phyloP scores from a whole-genome alignment of 2,329 filamentous ascomycete genomes.

The Calycina herbarum region DNA sequence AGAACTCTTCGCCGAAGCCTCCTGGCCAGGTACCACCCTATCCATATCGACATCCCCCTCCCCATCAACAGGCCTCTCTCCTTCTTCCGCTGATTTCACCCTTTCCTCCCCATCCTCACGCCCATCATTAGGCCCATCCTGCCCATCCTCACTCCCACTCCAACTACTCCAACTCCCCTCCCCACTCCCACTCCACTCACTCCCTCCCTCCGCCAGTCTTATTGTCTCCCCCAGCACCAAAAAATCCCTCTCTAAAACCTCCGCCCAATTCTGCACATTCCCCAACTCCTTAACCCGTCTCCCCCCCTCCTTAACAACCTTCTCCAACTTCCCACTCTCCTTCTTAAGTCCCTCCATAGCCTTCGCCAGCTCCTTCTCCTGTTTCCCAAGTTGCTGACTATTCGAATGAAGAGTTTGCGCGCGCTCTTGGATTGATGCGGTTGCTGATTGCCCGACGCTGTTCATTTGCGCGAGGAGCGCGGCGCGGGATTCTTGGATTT shows the following conservation, averaged over 20 bases:
- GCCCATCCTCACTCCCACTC: constrained; percentile 18
- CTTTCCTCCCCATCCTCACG: constrained; percentile 12
- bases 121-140: background rate
- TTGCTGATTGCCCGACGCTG: constrained; percentile 65
- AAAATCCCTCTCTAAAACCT: constrained; percentile 72
- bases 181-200: constrained; percentile 30
- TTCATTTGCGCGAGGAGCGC: constrained; percentile 56
- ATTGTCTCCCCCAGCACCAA: constrained; percentile 65
- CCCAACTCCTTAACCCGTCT: constrained; percentile 74
- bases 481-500: constrained; percentile 55
- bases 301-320: constrained; percentile 62
- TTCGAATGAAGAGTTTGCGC: constrained; percentile 71
- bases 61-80: constrained; percentile 15
- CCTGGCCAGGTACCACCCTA: constrained; percentile 16
- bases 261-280: constrained; percentile 84
- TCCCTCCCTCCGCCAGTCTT: constrained; percentile 48
- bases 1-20: background rate
- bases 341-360: constrained; percentile 60
- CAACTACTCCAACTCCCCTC: constrained; percentile 30
- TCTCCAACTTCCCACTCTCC: constrained; percentile 65
- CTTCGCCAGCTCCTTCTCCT: constrained; percentile 64
- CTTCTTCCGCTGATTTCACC: constrained; percentile 8
- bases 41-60: constrained; percentile 21
- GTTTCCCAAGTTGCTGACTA: constrained; percentile 61
- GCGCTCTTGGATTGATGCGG: constrained; percentile 66